Evolutionary conservation across 2,329 filamentous ascomycete species (phyloP), one percentile per base, ranked within the genome.

Genomic region (Colletotrichum filicis): DNA sequence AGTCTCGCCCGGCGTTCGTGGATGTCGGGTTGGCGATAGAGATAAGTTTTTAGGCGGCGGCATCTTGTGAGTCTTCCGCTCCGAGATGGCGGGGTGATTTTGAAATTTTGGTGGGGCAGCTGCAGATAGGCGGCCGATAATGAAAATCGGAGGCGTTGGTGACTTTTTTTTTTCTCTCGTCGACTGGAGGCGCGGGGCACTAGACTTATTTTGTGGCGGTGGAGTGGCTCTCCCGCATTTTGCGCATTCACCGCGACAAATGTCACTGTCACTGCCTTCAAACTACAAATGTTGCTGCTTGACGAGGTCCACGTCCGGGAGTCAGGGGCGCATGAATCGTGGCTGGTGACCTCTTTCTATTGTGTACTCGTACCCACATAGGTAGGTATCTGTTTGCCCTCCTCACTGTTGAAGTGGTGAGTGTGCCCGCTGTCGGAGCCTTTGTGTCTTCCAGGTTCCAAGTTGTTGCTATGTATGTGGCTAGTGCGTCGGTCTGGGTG

Each of bases 51-150:
- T 46, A 35, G 62, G 62, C 52, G 32, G 71, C 55, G 57, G 56
- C 71, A 73, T 73, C 53, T 52, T 66, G 73, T 37, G 42, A 56
- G 73, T 73, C 30, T 74, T 65, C 57, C 56, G 60, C 60, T 58
- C 55, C 60, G 71, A 61, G 49, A 61, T 73, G 66, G 71, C 71
- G 71, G 71, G 71, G 71, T 73, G 66, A 63, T 65, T 66, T 52
- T 49, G 49, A 68, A 68, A 64, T 74, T 74, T 74, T 75, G 68
- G 74, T 64, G 63, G 71, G 71, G 66, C 64, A 66, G 53, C 62
- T 52, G 61, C 66, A 53, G 73, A 74, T 73, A 68, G 32, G 66
- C 42, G 42, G 42, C 42, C 73, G 69, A 68, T 73, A 68, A 69
- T 58, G 57, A 63, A 74, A 73, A 64, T 63, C 66, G 62, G 55